Evolutionary conservation across 2,329 filamentous ascomycete genomes (phyloP).

Genomic region (Colletotrichum noveboracense): DNA sequence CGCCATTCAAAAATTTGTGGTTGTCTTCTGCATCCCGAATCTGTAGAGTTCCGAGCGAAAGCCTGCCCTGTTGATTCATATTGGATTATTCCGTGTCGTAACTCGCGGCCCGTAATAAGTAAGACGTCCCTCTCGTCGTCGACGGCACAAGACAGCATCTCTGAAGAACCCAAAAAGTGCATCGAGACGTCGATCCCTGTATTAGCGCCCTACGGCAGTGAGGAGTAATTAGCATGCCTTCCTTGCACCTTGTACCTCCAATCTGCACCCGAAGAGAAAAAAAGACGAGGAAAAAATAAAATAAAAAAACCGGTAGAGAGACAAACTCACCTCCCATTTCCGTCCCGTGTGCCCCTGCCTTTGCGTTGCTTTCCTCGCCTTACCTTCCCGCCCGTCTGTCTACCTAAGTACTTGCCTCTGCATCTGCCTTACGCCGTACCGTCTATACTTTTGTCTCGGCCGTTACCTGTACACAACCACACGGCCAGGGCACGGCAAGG

Average conservation of each 20-base stretch:
- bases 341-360: neutral
- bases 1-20: neutral
- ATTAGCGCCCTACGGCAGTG: constrained; percentile 14
- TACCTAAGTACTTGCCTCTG: neutral
- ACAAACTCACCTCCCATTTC: neutral
- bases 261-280: neutral
- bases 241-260: neutral
- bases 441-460: neutral
- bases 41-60: neutral
- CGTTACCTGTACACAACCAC: neutral
- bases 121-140: neutral
- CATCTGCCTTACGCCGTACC: neutral
- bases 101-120: neutral
- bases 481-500: neutral
- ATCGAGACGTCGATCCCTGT: constrained; percentile 8
- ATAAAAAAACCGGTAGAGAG: neutral
- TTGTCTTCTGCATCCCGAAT: neutral
- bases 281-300: neutral
- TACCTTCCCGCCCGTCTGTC: neutral
- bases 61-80: neutral
- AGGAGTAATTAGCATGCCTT: constrained; percentile 9
- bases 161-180: constrained; percentile 21
- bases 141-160: constrained; percentile 18
- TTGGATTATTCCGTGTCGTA: neutral
- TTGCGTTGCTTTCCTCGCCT: constrained; percentile 4